Evolutionary conservation across 192 early-diverging fungal species (phyloP).

Genomic region (Coemansia sp.): DNA sequence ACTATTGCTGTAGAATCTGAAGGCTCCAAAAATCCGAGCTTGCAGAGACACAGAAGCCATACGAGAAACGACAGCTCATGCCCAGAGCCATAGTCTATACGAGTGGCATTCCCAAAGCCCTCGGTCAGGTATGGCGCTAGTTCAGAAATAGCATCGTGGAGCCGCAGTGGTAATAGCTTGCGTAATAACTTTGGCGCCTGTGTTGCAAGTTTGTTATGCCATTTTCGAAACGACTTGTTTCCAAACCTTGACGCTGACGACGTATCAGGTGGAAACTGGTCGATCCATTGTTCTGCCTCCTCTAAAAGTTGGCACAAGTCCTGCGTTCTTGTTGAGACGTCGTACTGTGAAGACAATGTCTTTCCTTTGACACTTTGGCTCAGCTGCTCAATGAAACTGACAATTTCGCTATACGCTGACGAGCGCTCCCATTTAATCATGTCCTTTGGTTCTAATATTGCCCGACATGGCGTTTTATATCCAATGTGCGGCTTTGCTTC

Average conservation of each 20-base stretch:
- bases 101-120: conserved; percentile 81
- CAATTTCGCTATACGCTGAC: conserved; percentile 66
- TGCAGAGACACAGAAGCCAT: conserved; percentile 78
- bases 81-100: conserved; percentile 97
- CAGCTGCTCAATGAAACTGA: conserved; percentile 70
- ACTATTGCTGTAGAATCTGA: conserved; percentile 75
- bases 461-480: conserved; percentile 55
- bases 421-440: conserved; percentile 61
- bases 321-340: conserved; percentile 56
- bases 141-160: conserved; percentile 64
- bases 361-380: conserved; percentile 70
- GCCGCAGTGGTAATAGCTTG: conserved; percentile 20
- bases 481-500: background rate
- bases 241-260: conserved; percentile 80
- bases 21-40: conserved; percentile 60
- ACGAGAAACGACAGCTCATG: conserved; percentile 90
- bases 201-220: conserved; percentile 59
- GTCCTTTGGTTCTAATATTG: conserved; percentile 59
- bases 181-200: conserved; percentile 23
- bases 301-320: conserved; percentile 64
- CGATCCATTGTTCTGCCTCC: conserved; percentile 66
- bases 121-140: conserved; percentile 68
- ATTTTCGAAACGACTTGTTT: conserved; percentile 86
- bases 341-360: conserved; percentile 57
- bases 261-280: conserved; percentile 72